A percentile compares a stretch with the other conserved stretches of the same genome.
Conservation (phyloP, 2,329 filamentous ascomycete species). For the Fusarium sp. region DNA sequence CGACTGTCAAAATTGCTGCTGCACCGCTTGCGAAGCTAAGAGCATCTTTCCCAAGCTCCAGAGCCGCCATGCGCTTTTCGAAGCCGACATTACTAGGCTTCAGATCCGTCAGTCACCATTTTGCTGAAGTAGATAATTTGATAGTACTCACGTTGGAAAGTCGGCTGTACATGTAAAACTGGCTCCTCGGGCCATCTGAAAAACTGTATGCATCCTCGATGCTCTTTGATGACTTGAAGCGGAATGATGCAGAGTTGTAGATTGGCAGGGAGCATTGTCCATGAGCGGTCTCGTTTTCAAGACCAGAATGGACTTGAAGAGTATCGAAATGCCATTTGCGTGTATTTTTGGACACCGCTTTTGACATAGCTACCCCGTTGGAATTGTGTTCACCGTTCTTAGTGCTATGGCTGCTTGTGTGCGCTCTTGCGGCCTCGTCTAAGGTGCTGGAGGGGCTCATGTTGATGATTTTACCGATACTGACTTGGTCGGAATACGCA, state of each 20-base stretch:
- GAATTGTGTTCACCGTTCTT: background rate
- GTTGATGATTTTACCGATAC: background rate
- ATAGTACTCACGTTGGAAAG: background rate
- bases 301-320: background rate
- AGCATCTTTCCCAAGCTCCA: background rate
- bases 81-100: slow-evolving; percentile 7
- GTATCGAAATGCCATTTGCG: background rate
- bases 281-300: background rate
- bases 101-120: background rate
- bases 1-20: background rate
- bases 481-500: background rate
- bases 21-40: background rate
- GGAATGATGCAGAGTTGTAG: background rate
- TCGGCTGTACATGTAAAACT: background rate
- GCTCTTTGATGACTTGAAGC: background rate
- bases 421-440: background rate
- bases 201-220: background rate
- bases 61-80: slow-evolving; percentile 1
- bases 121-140: too few relatives aligned
- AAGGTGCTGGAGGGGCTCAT: background rate
- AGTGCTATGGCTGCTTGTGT: background rate
- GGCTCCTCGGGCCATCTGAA: background rate
- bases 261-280: background rate
- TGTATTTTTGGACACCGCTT: background rate
- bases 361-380: background rate